Evolutionary conservation across 768 basidiomycete genomes (phyloP), one percentile per base, ranked within the genome.

Genomic region (Leccinum disarticulatum): DNA sequence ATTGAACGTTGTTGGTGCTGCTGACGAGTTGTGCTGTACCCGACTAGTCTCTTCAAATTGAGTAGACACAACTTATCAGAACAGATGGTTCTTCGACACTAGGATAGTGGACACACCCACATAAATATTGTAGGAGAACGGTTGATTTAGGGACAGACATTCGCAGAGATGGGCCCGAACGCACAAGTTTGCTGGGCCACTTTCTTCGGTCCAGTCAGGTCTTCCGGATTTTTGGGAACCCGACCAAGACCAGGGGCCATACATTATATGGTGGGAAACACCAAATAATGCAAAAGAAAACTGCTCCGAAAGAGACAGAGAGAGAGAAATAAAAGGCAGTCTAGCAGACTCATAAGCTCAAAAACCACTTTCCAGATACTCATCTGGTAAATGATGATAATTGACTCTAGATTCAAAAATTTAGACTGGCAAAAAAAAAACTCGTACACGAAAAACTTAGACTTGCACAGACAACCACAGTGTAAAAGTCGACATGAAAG

Each of bases 211-310:
- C 30, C 41, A 22, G 47, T 22, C n/a, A 53, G 22, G 7, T 8
- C 33, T n/a, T 25, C 11, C 25, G 3, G 10, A 1, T 1, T 17
- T 28, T 54, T 54, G 55, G 52, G 43, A 31, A 17, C n/a, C 46
- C 28, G 47, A 47, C 47, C 22, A 9, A 31, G 36, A 14, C 13
- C n/a, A 33, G 31, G 31, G 25, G 31, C 14, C 33, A 28, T 19
- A 46, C 31, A 51, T n/a, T 15, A 31, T 10, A 62, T 0, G 48
- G 62, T 54, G 61, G 66, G 57, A 68, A 70, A 55, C 46, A 35
- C 57, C 54, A 22, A 17, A 15, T 27, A 22, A 53, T 15, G 36
- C 43, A 10, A 43, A 5, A 55, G 4, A 36, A 38, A 41, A 41
- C 8, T 55, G 43, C 33, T 33, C 11, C 27, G 19, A 11, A 6